phyloP scores from a whole-genome alignment of 129 eudicot species.

The Artemisia annua region DNA sequence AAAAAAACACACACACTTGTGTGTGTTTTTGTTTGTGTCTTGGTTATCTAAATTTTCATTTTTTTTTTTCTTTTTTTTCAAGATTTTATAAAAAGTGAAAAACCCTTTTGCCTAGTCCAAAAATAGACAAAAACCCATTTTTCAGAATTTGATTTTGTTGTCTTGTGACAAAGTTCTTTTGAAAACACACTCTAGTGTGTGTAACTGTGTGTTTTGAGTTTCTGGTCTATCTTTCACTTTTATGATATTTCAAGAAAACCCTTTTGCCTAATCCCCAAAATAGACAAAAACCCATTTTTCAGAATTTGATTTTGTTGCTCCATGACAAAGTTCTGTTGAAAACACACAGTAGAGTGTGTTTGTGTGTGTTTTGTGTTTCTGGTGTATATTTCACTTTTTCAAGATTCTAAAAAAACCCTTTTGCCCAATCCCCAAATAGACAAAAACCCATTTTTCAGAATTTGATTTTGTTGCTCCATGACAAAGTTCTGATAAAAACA shows the following conservation, averaged over 20 bases:
- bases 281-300: slow-evolving; percentile 11
- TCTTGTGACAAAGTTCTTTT: slow-evolving; percentile 28
- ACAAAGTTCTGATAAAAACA: slow-evolving; percentile 23
- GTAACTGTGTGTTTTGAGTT: no score
- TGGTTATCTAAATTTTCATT: not conserved
- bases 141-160: not conserved
- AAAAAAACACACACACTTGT: no score
- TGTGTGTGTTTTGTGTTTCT: no score
- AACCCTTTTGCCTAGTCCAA: no score
- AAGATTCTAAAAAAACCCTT: not conserved
- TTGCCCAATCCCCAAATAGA: not conserved
- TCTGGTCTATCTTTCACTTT: no score
- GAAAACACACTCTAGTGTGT: not conserved
- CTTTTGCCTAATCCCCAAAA: no score
- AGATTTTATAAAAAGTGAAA: not conserved
- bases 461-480: slow-evolving; percentile 6
- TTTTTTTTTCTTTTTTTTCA: not conserved
- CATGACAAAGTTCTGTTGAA: slow-evolving; percentile 27
- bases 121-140: slow-evolving; percentile 11
- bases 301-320: not conserved
- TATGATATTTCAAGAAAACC: not conserved
- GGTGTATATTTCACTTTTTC: slow-evolving; percentile 7
- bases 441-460: slow-evolving; percentile 4
- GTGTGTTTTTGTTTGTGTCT: no score
- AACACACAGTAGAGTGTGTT: no score